Conservation (phyloP, 2,329 filamentous ascomycete species). For the Sclerotinia trifoliorum region DNA sequence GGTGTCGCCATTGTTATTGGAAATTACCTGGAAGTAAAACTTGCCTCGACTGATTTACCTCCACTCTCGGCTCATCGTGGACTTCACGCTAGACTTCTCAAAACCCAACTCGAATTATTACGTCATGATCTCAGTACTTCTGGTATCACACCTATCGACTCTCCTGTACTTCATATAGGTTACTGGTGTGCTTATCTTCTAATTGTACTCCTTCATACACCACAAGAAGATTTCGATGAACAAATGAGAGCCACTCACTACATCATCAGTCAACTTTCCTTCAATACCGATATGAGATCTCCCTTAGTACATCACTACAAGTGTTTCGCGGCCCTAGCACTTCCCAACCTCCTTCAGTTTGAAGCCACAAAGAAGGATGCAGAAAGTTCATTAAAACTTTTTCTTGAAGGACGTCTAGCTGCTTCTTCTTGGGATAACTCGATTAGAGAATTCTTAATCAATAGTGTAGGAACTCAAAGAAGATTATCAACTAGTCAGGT, state of each 20-base stretch:
- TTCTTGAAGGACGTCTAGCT: constrained; percentile 53
- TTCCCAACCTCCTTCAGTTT: constrained; percentile 58
- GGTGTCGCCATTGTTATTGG: constrained; percentile 60
- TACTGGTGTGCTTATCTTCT: constrained; percentile 71
- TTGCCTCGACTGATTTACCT: constrained; percentile 46
- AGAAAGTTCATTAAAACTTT: constrained; percentile 52
- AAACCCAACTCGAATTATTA: constrained; percentile 63
- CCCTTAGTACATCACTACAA: constrained; percentile 68
- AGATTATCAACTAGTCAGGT: neutral
- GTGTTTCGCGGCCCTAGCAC: constrained; percentile 57
- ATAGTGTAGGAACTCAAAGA: neutral
- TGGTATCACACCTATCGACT: constrained; percentile 49
- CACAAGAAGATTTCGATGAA: constrained; percentile 54
- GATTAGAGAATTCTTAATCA: constrained; percentile 46
- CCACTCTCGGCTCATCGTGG: constrained; percentile 44
- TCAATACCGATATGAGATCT: constrained; percentile 54
- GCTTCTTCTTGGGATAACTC: constrained; percentile 57
- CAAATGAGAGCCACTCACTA: constrained; percentile 60
- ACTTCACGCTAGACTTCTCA: constrained; percentile 50
- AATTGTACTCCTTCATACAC: constrained; percentile 51
- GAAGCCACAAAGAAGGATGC: constrained; percentile 59
- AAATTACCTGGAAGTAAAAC: constrained; percentile 50
- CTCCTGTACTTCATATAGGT: constrained; percentile 61
- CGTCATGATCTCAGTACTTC: constrained; percentile 61
- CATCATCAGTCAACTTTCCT: constrained; percentile 57